These are phyloP conservation scores for Fomitopsis serialis DNA, from an alignment of 768 basidiomycete genomes.

Conservation along the genomic window DNA sequence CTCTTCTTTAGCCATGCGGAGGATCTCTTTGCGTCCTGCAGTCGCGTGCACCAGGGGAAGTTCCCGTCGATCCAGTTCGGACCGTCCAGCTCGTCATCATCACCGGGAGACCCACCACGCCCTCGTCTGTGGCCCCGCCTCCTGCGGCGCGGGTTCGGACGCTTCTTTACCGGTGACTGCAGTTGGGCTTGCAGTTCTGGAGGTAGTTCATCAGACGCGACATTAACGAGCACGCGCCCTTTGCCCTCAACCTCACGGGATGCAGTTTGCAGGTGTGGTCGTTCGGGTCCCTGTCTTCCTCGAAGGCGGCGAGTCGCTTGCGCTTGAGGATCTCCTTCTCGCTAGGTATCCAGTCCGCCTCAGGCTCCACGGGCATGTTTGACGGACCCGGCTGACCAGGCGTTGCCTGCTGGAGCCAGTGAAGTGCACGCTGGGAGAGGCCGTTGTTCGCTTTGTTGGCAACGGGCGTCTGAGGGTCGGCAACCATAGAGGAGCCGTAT, in stretches of 20 bases:
- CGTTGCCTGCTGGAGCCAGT: constrained; percentile 41
- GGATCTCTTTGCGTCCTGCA: constrained; percentile 46
- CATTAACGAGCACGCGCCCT: constrained; percentile 66
- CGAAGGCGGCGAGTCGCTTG: constrained; percentile 66
- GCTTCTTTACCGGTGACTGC: constrained; percentile 31
- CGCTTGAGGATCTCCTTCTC: constrained; percentile 67
- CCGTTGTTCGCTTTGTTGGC: constrained; percentile 4
- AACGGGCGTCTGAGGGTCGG: constrained; percentile 21
- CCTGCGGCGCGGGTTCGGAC: constrained; percentile 42
- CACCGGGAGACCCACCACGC: constrained; percentile 13
- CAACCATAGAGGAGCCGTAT: constrained; percentile 38
- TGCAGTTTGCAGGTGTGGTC: constrained; percentile 38
- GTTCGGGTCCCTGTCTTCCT: constrained; percentile 29
- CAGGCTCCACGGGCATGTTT: constrained; percentile 8
- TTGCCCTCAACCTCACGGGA: constrained; percentile 63
- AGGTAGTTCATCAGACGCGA: constrained; percentile 38
- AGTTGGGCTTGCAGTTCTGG: constrained; percentile 12
- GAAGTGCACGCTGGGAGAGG: constrained; percentile 44
- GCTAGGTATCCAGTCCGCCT: constrained; percentile 12
- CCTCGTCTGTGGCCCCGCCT: constrained; percentile 24
- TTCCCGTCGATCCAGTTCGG: constrained; percentile 78
- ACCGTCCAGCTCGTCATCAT: constrained; percentile 28
- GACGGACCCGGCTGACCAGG: constrained; percentile 36
- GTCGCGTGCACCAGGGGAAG: constrained; percentile 72
- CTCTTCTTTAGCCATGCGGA: constrained; percentile 52